A percentile compares a stretch with the other conserved stretches of the same genome.
Conservation (phyloP, 129 eudicot species). For the Solidago caesia region DNA sequence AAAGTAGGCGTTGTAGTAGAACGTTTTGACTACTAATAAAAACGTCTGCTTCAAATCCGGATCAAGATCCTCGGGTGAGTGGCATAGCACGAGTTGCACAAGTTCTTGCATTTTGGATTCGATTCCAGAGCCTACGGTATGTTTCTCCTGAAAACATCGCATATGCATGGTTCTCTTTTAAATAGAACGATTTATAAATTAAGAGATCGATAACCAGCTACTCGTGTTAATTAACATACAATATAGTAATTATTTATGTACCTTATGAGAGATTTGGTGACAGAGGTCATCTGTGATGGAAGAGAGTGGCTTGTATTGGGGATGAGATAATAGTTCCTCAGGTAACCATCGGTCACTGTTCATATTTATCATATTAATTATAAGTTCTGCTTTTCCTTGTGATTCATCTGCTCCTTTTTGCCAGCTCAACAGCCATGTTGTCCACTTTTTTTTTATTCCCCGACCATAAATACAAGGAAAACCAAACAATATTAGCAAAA, state of each 20-base stretch:
- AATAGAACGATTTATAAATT: background rate
- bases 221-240: too few relatives aligned
- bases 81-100: background rate
- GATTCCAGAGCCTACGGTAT: background rate
- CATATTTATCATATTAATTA: background rate
- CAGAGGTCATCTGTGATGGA: background rate
- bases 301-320: background rate
- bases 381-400: conserved; percentile 1
- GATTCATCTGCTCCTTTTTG: background rate
- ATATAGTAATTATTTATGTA: background rate
- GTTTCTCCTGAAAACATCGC: background rate
- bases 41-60: background rate
- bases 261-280: background rate
- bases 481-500: conserved; percentile 8
- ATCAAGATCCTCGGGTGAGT: background rate
- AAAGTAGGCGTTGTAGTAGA: background rate
- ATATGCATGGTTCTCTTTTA: background rate
- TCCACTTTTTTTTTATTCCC: background rate
- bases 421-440: background rate
- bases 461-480: background rate
- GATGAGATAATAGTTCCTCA: background rate
- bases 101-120: conserved; percentile 6
- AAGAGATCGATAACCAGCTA: too few relatives aligned
- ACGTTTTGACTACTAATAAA: background rate
- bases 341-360: background rate